Conservation (phyloP, 2,329 filamentous ascomycete species). For the Aschersonia sp. region DNA sequence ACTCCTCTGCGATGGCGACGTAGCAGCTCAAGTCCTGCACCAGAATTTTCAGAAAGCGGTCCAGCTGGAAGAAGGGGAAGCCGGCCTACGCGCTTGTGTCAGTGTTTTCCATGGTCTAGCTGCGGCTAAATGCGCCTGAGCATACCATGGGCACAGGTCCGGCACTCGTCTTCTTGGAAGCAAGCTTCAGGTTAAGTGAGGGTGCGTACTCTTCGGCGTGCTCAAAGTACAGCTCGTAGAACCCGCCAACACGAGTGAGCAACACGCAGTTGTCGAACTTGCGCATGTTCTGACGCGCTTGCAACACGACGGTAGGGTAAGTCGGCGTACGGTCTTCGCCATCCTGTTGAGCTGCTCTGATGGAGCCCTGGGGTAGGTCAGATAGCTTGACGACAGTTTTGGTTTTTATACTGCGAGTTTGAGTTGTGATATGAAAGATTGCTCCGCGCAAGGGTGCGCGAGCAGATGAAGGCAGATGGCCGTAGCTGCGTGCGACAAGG, state of each 20-base stretch:
- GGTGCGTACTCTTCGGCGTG: constrained; percentile 84
- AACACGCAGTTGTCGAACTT: constrained; percentile 85
- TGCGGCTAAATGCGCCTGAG: constrained; percentile 5
- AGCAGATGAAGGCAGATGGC: too few relatives aligned
- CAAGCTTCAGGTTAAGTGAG: constrained; percentile 75
- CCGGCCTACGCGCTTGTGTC: constrained; percentile 46
- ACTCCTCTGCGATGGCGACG: constrained; percentile 90
- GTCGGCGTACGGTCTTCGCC: constrained; percentile 26
- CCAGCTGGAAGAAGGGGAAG: constrained; percentile 85
- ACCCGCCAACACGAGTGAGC: constrained; percentile 82
- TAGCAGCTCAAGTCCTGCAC: constrained; percentile 84
- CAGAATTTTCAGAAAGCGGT: constrained; percentile 82
- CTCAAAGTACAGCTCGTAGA: constrained; percentile 96
- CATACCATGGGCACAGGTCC: constrained; percentile 74
- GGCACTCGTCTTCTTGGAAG: constrained; percentile 63
- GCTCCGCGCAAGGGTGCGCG: too few relatives aligned
- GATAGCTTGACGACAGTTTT: constrained; percentile 37
- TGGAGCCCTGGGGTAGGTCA: constrained; percentile 41
- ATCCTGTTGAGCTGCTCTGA: constrained; percentile 15
- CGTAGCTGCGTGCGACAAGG: not conserved
- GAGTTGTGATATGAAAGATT: constrained; percentile 1
- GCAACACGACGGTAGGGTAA: constrained; percentile 81
- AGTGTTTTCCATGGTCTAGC: not conserved
- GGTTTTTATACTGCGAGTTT: constrained; percentile 36
- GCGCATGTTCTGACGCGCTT: constrained; percentile 78